A percentile compares a stretch with the other conserved stretches of the same genome.
These are phyloP conservation scores for Tricholoma flavovirens DNA, from an alignment of 768 basidiomycete species.

Conservation along the genomic window DNA sequence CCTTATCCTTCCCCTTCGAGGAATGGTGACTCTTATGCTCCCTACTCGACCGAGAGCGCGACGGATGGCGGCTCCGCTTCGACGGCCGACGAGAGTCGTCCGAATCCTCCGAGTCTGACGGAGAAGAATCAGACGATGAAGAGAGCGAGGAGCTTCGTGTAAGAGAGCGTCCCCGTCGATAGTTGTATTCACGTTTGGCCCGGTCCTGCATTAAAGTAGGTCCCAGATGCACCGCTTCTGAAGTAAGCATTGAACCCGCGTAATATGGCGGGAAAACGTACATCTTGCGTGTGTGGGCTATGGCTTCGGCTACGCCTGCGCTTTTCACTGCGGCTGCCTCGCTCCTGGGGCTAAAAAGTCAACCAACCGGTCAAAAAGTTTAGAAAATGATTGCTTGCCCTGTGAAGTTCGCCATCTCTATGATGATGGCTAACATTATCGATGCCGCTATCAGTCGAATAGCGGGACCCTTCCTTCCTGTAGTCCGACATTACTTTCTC, in stretches of 20 bases:
- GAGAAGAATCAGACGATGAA: constrained; percentile 7
- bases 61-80: constrained; percentile 8
- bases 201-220: constrained; percentile 5
- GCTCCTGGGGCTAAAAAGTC: neutral
- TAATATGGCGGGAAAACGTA: constrained; percentile 9
- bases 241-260: constrained; percentile 13
- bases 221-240: constrained; percentile 11
- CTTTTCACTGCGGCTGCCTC: neutral
- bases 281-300: constrained; percentile 6
- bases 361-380: neutral
- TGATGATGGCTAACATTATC: neutral
- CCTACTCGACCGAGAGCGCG: constrained; percentile 8
- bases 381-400: neutral
- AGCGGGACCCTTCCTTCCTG: neutral
- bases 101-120: neutral
- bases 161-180: constrained; percentile 5
- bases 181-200: constrained; percentile 1
- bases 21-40: neutral
- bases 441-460: neutral
- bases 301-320: constrained; percentile 3
- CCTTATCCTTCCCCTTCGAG: constrained; percentile 5
- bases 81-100: constrained; percentile 1
- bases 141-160: constrained; percentile 7
- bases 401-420: neutral
- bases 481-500: neutral